A percentile compares a stretch with the other conserved stretches of the same genome.
Conservation (phyloP, 2,329 filamentous ascomycete species). For the Lasiodiplodia theobromae region DNA sequence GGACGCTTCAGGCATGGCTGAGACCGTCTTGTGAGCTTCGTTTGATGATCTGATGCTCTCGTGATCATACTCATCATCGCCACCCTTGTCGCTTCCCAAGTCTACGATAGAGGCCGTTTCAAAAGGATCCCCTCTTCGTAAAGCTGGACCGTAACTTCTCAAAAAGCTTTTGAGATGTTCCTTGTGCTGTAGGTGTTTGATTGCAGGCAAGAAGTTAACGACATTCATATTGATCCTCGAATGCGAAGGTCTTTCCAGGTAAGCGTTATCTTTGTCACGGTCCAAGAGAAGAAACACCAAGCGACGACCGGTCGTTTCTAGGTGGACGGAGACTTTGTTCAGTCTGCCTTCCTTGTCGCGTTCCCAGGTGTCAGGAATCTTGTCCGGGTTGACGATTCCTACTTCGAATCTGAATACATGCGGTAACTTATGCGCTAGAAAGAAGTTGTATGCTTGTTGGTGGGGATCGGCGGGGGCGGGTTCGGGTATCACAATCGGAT, state of each 20-base stretch:
- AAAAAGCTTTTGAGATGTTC: not conserved
- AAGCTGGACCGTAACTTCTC: not conserved
- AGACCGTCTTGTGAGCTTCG: not conserved
- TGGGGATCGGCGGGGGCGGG: not conserved
- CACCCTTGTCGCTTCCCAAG: not conserved
- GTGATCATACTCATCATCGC: not conserved
- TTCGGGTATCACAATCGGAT: not conserved
- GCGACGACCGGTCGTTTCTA: not conserved
- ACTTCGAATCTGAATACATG: not conserved
- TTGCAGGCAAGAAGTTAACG: not conserved
- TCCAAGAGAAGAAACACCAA: not conserved
- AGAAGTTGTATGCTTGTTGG: not conserved
- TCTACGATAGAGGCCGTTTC: not conserved
- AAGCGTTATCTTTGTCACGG: not conserved
- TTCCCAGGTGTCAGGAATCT: not conserved
- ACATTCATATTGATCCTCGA: too few relatives aligned
- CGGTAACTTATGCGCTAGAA: not conserved
- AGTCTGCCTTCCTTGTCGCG: not conserved
- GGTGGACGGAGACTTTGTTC: not conserved
- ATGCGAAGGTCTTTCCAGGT: not conserved
- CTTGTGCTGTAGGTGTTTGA: not conserved
- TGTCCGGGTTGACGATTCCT: not conserved
- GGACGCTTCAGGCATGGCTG: not conserved
- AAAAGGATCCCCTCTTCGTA: not conserved
- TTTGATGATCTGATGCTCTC: not conserved